Evolutionary conservation across 2,329 filamentous ascomycete genomes (phyloP), one percentile per base, ranked within the genome.

Genomic region (Fusarium globosum): DNA sequence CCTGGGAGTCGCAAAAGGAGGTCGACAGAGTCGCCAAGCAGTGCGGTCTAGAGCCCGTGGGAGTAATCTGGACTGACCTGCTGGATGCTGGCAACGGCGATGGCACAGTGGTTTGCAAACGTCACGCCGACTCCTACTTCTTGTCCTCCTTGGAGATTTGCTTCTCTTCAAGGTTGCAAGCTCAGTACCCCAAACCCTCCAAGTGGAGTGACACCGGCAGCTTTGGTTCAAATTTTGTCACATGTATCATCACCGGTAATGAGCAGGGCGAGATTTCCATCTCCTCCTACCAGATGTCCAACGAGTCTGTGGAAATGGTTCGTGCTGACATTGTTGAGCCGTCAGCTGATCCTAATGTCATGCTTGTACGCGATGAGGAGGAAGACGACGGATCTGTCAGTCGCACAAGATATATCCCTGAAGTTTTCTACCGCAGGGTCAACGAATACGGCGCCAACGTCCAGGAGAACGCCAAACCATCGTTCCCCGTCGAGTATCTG

Each of bases 401-500:
- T 80, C 91, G 90, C 63, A 91, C 92, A 30, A 90, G 95, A 77
- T 99, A 99, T 80, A 97, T 99, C 28, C 96, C 96, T 2, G 96
- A 99, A 79, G 96, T 99, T 9, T 99, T 98, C 83, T 99, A 97
- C 85, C 91, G 96, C 70, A 92, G 90, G 76, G 94, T 97, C 82
- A 99, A 99, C 82, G 96, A 99, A 81, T 97, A 99, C 80, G 95
- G 95, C 39, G 94, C 93, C 73, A 97, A 96, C 76, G 96, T 98
- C 13, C 96, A 98, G 81, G 94, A 98, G 82, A 98, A 97, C 77
- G 96, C 96, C 30, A 98, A 98, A 81, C 96, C 96, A 1, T 91
- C 93, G 51, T 99, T 99, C 81, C 96, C 96, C 0, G 95, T 98
- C 55, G 96, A 99, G 81, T 99, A 98, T 81, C 89, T 99, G 39